These are phyloP conservation scores for Aspergillus oerlinghausenensis DNA, from an alignment of 2,329 filamentous ascomycete genomes.

Conservation along the genomic window DNA sequence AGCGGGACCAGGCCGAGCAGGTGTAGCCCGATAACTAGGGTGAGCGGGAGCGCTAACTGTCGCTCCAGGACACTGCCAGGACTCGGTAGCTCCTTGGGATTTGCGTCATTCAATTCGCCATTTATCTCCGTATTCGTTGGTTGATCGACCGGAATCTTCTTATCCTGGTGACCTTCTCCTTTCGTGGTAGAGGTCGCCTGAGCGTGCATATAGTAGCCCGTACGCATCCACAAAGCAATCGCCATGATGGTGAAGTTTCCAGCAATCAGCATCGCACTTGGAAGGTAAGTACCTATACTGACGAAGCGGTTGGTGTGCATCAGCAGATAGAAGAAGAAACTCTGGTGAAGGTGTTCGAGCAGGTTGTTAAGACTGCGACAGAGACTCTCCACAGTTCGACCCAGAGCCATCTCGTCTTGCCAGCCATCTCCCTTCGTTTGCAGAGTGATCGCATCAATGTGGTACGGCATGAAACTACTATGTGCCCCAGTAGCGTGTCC, in stretches of 20 bases:
- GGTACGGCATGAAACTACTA: slow-evolving; percentile 94
- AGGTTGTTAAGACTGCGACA: slow-evolving; percentile 95
- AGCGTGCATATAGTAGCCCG: slow-evolving; percentile 53
- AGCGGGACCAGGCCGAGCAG: slow-evolving; percentile 75
- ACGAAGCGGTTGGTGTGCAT: slow-evolving; percentile 91
- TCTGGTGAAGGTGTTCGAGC: slow-evolving; percentile 94
- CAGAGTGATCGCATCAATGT: slow-evolving; percentile 91
- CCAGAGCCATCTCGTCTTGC: slow-evolving; percentile 97
- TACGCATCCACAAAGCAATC: slow-evolving; percentile 88
- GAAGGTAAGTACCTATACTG: slow-evolving; percentile 95
- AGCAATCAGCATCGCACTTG: slow-evolving; percentile 94
- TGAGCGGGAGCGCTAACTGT: slow-evolving; percentile 52
- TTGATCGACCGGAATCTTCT: slow-evolving; percentile 22
- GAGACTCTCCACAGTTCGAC: slow-evolving; percentile 80
- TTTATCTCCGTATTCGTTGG: slow-evolving; percentile 10
- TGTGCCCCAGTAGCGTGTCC: slow-evolving; percentile 88
- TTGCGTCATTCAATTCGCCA: slow-evolving; percentile 8
- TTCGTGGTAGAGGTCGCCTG: slow-evolving; percentile 9
- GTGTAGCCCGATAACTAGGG: slow-evolving; percentile 68
- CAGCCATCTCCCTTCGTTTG: slow-evolving; percentile 86
- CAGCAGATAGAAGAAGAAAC: slow-evolving; percentile 97
- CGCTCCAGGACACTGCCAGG: slow-evolving; percentile 32
- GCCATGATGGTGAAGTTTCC: slow-evolving; percentile 95
- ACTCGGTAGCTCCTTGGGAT: slow-evolving; percentile 13
- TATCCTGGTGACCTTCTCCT: slow-evolving; percentile 27